Percentiles rank a stretch among this genome's conserved stretches.
Conservation (phyloP, 495 filamentous ascomycete genomes). For the Cenococcum geophilum region DNA sequence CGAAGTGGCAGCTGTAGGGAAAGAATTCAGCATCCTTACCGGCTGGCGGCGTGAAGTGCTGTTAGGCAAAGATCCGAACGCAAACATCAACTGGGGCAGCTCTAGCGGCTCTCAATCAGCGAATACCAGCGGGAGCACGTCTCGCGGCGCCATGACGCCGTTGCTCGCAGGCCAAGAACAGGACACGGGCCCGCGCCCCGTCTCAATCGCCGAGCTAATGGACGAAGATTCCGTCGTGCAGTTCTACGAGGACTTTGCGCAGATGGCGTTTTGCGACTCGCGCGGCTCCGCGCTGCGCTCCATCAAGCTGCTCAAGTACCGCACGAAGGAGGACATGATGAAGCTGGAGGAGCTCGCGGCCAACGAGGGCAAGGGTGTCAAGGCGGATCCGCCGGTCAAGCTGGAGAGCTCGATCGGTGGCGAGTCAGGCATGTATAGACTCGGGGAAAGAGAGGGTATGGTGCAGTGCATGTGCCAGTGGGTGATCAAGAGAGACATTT, state of each 20-base stretch:
- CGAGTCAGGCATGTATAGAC: constrained; percentile 65
- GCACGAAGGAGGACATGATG: constrained; percentile 59
- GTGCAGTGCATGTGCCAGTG: constrained; percentile 93
- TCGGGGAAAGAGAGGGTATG: constrained; percentile 80
- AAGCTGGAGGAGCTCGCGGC: constrained; percentile 27
- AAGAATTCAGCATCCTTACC: constrained; percentile 89
- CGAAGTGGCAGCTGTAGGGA: constrained; percentile 84
- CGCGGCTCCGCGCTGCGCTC: constrained; percentile 73
- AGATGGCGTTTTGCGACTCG: constrained; percentile 83
- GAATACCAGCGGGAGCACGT: constrained; percentile 26
- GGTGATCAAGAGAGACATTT: constrained; percentile 93
- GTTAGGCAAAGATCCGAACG: constrained; percentile 78
- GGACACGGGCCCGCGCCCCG: constrained; percentile 53
- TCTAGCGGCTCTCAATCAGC: constrained; percentile 31
- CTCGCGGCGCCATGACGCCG: constrained; percentile 40
- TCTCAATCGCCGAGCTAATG: constrained; percentile 84
- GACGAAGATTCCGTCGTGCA: constrained; percentile 89
- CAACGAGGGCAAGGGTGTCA: neutral
- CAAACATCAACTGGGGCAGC: constrained; percentile 73
- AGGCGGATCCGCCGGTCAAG: constrained; percentile 35
- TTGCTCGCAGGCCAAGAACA: constrained; percentile 31
- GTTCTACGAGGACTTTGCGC: constrained; percentile 94
- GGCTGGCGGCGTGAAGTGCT: constrained; percentile 92
- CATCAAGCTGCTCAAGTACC: constrained; percentile 87
- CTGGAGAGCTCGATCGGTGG: constrained; percentile 53